These are phyloP conservation scores for Hibiscus mutabilis DNA, from an alignment of 345 rosid species.

Conservation along the genomic window DNA sequence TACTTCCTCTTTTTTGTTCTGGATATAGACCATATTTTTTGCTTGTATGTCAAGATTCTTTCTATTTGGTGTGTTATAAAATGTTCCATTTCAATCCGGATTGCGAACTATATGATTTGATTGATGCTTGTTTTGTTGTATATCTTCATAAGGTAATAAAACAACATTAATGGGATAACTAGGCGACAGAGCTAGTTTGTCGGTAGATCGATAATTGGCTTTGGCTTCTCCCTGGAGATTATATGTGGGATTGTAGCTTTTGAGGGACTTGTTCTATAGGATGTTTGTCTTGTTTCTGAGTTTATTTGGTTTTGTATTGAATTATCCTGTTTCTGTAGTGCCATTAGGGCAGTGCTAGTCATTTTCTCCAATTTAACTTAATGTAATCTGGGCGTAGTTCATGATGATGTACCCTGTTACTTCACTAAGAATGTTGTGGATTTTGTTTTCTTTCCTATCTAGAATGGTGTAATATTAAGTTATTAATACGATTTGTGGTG, in stretches of 20 bases:
- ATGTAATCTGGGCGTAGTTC: not conserved
- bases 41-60: not conserved
- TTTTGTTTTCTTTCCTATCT: not conserved
- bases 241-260: not conserved
- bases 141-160: not conserved
- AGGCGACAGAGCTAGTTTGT: not conserved
- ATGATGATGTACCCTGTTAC: not conserved
- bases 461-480: not conserved
- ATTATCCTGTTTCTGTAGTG: not conserved
- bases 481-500: not conserved
- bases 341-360: not conserved
- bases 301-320: constrained; percentile 1
- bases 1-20: not conserved
- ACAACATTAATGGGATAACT: not conserved
- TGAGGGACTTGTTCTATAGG: not conserved
- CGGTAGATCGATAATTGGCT: not conserved
- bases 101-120: not conserved
- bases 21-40: not conserved
- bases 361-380: not conserved
- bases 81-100: not conserved
- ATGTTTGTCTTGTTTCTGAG: not conserved
- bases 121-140: not conserved
- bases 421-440: not conserved
- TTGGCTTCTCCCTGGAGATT: not conserved
- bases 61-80: not conserved